phyloP scores from a whole-genome alignment of 441 rosid genomes.

The Eugenia klotzschiana region DNA sequence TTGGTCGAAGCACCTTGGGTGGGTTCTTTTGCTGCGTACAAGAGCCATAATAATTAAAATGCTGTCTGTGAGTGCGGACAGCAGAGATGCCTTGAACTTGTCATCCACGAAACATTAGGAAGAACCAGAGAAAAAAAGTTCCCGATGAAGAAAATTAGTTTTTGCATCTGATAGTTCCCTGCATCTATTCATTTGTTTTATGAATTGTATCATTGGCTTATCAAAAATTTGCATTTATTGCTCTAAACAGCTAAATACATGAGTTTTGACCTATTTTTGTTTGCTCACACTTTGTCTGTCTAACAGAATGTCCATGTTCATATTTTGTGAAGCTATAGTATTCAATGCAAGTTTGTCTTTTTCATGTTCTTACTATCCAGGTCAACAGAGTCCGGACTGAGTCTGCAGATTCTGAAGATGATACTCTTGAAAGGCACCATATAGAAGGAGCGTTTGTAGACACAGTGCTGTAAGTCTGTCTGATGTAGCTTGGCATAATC shows the following conservation, averaged over 20 bases:
- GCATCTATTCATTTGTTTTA: background rate
- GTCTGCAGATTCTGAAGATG: slow-evolving; percentile 47
- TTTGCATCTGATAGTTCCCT: background rate
- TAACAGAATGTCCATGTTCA: background rate
- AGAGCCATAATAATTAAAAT: background rate
- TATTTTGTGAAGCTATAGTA: background rate
- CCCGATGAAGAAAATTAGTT: background rate
- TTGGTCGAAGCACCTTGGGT: background rate
- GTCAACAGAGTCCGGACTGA: slow-evolving; percentile 54
- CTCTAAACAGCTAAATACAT: background rate
- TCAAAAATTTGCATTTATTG: background rate
- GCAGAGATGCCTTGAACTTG: background rate
- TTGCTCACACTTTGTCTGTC: background rate
- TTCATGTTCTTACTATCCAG: slow-evolving; percentile 24
- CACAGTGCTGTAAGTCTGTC: slow-evolving; percentile 58
- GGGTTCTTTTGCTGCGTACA: background rate
- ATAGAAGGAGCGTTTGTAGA: slow-evolving; percentile 93
- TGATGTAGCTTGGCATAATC: background rate
- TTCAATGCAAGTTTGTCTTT: background rate
- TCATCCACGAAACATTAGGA: background rate
- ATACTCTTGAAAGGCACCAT: slow-evolving; percentile 67
- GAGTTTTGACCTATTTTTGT: background rate
- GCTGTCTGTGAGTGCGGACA: background rate
- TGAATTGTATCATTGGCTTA: background rate
- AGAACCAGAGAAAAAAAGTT: background rate